Evolutionary conservation across 306 rosid genomes (phyloP).

Genomic region (Cucumis melo): DNA sequence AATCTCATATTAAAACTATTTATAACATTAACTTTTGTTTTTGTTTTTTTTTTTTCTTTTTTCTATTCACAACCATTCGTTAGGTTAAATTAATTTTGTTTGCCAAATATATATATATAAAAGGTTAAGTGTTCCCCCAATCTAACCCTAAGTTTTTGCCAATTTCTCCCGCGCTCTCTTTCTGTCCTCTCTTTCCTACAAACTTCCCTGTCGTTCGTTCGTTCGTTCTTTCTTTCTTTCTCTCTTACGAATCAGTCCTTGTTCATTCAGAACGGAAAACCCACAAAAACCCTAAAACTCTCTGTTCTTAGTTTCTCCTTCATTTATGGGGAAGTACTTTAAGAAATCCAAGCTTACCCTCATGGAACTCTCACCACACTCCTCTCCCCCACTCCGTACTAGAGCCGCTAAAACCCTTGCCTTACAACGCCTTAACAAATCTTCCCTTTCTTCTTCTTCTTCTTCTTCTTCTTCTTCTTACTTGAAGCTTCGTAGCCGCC

Average conservation of each 20-base stretch:
- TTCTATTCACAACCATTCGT: too few species aligned
- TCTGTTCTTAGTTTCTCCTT: not conserved
- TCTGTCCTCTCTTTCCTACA: slow-evolving; percentile 5
- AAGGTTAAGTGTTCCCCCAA: slow-evolving; percentile 15
- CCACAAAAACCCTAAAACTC: not conserved
- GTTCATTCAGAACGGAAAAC: slow-evolving; percentile 3
- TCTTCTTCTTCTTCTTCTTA: slow-evolving; percentile 22
- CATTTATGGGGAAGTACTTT: slow-evolving; percentile 71
- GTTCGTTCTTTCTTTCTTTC: not conserved
- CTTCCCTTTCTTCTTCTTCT: not conserved
- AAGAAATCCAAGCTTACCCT: slow-evolving; percentile 50
- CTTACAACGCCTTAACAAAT: slow-evolving; percentile 31
- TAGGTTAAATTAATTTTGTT: not conserved
- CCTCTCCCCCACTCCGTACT: slow-evolving; percentile 44
- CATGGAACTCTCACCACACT: slow-evolving; percentile 38
- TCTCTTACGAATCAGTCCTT: not conserved
- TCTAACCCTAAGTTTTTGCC: slow-evolving; percentile 23
- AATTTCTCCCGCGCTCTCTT: not conserved
- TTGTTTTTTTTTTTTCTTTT: too few species aligned
- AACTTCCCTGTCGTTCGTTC: not conserved
- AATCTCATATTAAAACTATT: too few species aligned
- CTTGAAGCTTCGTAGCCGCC: slow-evolving; percentile 81
- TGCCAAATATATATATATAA: not conserved
- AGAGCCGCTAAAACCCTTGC: slow-evolving; percentile 62
- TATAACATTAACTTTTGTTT: too few species aligned